Base-by-base conservation (phyloP, 208 protist genomes). In the Wallacemonas collosoma region DNA sequence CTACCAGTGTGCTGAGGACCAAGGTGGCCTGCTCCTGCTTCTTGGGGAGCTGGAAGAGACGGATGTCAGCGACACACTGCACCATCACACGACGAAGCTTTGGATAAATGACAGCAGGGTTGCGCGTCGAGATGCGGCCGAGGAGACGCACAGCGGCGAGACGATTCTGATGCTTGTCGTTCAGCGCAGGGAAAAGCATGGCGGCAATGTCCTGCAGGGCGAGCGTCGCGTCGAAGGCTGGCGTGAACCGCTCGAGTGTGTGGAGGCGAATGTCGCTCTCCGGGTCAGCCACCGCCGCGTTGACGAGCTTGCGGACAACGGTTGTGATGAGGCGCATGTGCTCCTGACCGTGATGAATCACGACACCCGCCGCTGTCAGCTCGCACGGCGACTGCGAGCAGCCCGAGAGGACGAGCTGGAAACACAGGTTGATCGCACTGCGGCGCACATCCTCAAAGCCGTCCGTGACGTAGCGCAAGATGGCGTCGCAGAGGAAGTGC, bases 231-330 rank as follows among this genome's bases (percentile, higher is more conserved):
- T 97, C 91, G 68, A 84, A 95, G 68, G 83, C 83, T 14, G 71
- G 62, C 6, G 85, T 93, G 63, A 97, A 87, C 45, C 73, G 83
- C 64, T 93, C 83, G 5, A 97, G 72, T 12, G 88, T 95, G 80
- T 93, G 82, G 50, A 97, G 78, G 38, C 93, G 85, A 61, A 97
- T 94, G 74, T 95, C 88, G 76, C 93, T 95, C 73, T 95, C 89
- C 11, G 88, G 80, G 74, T 97, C 93, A 36, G 90, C 86, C 51
- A 97, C 90, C 12, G 93, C 90, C n/a, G 86, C 87, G 71, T 88
- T 90, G 44, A 93, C 86, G 48, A 97, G 83, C 72, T 89, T 85
- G 44, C 76, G 76, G 55, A 95, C 80, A 8, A 97, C 85, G 3
- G 79, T 85, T 55, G 87, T 89, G 51, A 97, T 75, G n/a, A 97